A percentile compares a stretch with the other conserved stretches of the same genome.
These are phyloP conservation scores for Lactarius deliciosus DNA, from an alignment of 768 basidiomycete genomes.

Conservation along the genomic window DNA sequence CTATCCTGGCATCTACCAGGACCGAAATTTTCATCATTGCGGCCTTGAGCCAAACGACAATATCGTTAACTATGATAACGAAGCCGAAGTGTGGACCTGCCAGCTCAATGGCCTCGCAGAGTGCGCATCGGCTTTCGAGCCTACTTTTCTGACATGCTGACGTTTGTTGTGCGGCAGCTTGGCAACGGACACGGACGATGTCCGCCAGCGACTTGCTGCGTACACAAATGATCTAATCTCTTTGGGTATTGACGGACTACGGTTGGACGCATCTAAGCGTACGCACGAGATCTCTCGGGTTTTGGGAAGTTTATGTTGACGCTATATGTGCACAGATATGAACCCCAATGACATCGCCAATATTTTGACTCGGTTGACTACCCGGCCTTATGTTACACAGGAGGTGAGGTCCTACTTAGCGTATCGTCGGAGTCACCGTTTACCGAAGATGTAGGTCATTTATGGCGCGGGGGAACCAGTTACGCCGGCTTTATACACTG, in stretches of 20 bases:
- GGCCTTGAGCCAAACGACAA: constrained; percentile 52
- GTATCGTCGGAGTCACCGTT: background rate
- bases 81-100: constrained; percentile 50
- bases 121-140: constrained; percentile 32
- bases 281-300: constrained; percentile 19
- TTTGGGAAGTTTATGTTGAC: constrained; percentile 1
- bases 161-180: constrained; percentile 40
- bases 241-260: constrained; percentile 60
- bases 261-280: constrained; percentile 69
- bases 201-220: constrained; percentile 50
- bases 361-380: constrained; percentile 47
- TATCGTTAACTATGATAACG: constrained; percentile 55
- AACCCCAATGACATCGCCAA: constrained; percentile 51
- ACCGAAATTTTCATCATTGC: constrained; percentile 62
- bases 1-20: constrained; percentile 36
- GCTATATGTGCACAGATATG: constrained; percentile 46
- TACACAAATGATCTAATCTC: constrained; percentile 62
- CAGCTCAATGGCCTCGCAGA: constrained; percentile 42
- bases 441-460: constrained; percentile 30
- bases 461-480: constrained; percentile 51
- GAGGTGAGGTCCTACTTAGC: constrained; percentile 39
- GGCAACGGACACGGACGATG: constrained; percentile 61
- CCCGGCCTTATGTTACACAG: constrained; percentile 58
- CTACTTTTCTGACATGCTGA: background rate
- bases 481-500: constrained; percentile 55